Base-by-base conservation (phyloP, 2,329 filamentous ascomycete species). In the Huntiella omanensis region DNA sequence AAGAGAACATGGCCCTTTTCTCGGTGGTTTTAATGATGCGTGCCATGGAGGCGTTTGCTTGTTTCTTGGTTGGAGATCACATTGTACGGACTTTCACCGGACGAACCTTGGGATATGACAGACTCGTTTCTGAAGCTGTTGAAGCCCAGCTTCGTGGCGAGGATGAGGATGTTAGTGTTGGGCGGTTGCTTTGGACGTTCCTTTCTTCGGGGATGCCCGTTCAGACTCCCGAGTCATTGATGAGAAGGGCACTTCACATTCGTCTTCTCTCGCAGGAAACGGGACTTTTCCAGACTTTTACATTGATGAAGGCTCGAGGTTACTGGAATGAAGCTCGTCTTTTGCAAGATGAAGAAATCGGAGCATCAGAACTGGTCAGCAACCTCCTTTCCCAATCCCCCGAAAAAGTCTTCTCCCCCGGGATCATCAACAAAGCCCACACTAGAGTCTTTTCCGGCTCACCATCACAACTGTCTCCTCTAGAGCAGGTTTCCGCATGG, bases 141-240 rank as follows among this genome's bases (percentile, higher is more conserved):
- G 88, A 96, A 60, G 86, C 88, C 19, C 88, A 95, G 59, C 70
- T 96, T 15, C 84, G 84, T 7, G 88, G 88, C 37, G 87, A 88
- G 11, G 88, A 95, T 60, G 73, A 80, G 6, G 83, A 93, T 59
- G 82, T 95, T 54, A 93, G 81, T 66, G 86, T 82, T 60, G 86
- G 83, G 59, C 77, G 88, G 43, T 69, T 95, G 32, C 74, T 88
- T 0, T 67, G 95, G 43, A 94, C 87, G 0, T 69, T 95, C 19
- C 78, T 95, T 55, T 86, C 87, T 6, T 92, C 87, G 1, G 80
- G 80, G 17, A 94, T 87, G 1, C 68, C 95, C 1, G 86, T 87
- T 8, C 77, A 84, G 49, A 91, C 83, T 1, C 85, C 88, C 1
- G 70, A 73, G 41, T 73, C 85, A 38, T 70, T 94, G 46, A 94